Conservation (phyloP, 225 moss, liverwort and hornwort species). For the Pseudisothecium myosuroides region DNA sequence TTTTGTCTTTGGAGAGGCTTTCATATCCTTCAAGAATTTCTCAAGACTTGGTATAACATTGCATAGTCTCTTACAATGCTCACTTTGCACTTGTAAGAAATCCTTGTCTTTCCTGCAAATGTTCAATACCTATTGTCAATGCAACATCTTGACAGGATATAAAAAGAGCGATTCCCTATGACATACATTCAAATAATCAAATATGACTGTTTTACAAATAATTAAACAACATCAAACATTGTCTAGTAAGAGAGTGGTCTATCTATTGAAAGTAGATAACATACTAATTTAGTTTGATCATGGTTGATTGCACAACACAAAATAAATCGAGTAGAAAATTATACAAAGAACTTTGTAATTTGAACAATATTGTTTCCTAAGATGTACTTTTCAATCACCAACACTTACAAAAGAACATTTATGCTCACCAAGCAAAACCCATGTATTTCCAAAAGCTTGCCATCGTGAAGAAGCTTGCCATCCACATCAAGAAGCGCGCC, state of each 20-base stretch:
- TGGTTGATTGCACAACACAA: too few species aligned
- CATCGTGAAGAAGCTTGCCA: background rate
- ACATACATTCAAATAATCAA: background rate
- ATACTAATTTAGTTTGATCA: background rate
- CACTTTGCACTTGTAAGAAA: background rate
- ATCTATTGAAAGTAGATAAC: too few species aligned
- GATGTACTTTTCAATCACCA: background rate
- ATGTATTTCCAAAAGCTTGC: background rate
- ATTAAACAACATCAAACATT: background rate
- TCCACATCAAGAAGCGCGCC: background rate
- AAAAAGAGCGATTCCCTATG: accelerated
- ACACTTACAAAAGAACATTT: background rate
- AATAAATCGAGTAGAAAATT: background rate
- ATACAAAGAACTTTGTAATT: background rate
- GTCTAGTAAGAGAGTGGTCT: background rate
- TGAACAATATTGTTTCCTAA: background rate
- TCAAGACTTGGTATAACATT: too few species aligned
- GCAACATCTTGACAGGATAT: background rate
- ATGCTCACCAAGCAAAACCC: background rate
- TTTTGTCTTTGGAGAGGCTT: too few species aligned
- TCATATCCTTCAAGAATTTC: too few species aligned
- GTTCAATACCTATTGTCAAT: background rate
- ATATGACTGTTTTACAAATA: too few species aligned
- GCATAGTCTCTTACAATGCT: background rate
- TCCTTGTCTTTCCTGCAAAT: background rate